These are phyloP conservation scores for Penicillium longicatenatum DNA, from an alignment of 495 filamentous ascomycete genomes.

Conservation along the genomic window DNA sequence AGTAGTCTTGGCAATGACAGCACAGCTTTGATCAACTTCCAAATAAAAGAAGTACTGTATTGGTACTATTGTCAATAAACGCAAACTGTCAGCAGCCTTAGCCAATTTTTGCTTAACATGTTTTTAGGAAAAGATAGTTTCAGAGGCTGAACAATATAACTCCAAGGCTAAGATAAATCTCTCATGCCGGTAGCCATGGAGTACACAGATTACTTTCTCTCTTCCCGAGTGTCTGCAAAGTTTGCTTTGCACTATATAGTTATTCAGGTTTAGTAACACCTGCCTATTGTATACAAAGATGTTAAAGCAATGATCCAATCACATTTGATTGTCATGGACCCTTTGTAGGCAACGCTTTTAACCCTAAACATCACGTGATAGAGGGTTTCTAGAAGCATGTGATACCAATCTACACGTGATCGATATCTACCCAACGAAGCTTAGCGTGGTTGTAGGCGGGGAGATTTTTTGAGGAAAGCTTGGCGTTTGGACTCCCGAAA, in stretches of 20 bases:
- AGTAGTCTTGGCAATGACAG: constrained; percentile 26
- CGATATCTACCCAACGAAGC: neutral
- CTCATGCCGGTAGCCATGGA: no score
- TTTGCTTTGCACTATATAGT: no score
- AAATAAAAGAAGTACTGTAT: neutral
- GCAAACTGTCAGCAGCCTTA: no score
- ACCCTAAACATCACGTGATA: constrained; percentile 11
- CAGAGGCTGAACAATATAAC: no score
- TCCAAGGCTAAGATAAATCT: no score
- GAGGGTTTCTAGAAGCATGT: constrained; percentile 3
- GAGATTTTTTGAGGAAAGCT: constrained; percentile 30
- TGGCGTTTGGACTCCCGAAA: constrained; percentile 25
- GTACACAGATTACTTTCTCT: no score
- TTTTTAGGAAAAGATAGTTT: constrained; percentile 1
- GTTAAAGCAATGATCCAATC: neutral
- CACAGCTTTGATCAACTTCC: neutral
- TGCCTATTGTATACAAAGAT: no score
- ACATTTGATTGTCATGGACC: neutral
- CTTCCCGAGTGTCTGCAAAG: no score
- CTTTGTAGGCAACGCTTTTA: neutral
- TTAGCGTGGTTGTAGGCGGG: constrained; percentile 24
- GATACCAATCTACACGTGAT: neutral
- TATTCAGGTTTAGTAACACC: no score
- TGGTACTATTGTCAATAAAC: no score
- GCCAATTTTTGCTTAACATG: neutral